Evolutionary conservation across 1,284 basidiomycete genomes (phyloP).

Genomic region (Rhodotorula sp.): DNA sequence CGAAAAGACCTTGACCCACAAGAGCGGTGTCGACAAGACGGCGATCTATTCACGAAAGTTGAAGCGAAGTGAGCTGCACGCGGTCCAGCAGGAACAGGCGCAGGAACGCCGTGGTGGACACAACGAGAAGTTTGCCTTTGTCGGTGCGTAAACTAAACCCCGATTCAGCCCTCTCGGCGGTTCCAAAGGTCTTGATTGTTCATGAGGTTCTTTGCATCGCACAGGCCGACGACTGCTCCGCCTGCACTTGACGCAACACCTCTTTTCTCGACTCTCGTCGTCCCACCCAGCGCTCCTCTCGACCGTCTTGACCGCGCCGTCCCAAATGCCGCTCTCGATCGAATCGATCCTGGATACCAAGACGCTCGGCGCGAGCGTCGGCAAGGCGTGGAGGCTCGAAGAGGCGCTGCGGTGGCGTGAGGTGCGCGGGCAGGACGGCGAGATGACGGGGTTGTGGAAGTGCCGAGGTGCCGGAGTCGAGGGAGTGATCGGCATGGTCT

Average conservation of each 20-base stretch:
- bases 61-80: background rate
- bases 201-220: no score
- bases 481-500: conserved; percentile 30
- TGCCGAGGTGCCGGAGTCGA: conserved; percentile 34
- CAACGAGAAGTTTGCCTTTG: conserved; percentile 36
- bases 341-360: conserved; percentile 32
- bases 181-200: no score
- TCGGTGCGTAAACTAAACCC: conserved; percentile 17
- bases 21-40: conserved; percentile 34
- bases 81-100: background rate
- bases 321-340: conserved; percentile 25
- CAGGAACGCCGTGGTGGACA: conserved; percentile 10
- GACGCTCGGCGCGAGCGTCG: conserved; percentile 34
- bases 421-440: conserved; percentile 24
- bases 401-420: conserved; percentile 34
- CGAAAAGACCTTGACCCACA: conserved; percentile 29
- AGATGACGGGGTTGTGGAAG: conserved; percentile 36
- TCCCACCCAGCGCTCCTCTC: conserved; percentile 22
- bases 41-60: background rate
- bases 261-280: conserved; percentile 15
- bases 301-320: conserved; percentile 1
- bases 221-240: conserved; percentile 36
- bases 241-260: conserved; percentile 22
- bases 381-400: conserved; percentile 27
- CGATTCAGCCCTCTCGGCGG: background rate